Base-by-base conservation (phyloP, 2,329 filamentous ascomycete species). In the Pyricularia sp. region DNA sequence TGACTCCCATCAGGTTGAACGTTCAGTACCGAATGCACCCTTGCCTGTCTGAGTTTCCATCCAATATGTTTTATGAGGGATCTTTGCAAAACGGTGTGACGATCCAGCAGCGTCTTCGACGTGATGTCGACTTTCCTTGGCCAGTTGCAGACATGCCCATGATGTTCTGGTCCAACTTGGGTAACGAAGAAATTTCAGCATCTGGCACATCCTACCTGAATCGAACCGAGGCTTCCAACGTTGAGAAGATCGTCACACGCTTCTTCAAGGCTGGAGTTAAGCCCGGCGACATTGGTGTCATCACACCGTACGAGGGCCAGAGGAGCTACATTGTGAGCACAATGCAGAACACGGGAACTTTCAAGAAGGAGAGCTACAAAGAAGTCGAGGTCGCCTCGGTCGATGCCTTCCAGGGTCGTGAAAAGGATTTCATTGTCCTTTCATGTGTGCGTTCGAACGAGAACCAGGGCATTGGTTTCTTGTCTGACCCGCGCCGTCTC, bases 91-190 rank as follows among this genome's bases (percentile, higher is more conserved):
- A 99, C 74, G 95, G 95, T 76, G 92, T 99, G 65, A 97, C 94
- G 0, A 92, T 92, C 77, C 90, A 92, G 73, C 91, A 97, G 76
- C 90, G 95, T 70, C 85, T 98, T 72, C 90, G 94, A 71, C 91
- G 91, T 72, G 94, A 99, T 74, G 93, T 99, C 31, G 95, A 99
- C 79, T 99, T 99, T 78, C 95, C 95, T 14, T 99, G 95, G 95
- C 95, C 95, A 2, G 92, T 97, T 33, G 88, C 85, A 25, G 94
- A 98, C 77, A 93, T 90, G 73, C 95, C 95, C 3, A 99, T 99
- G 95, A 98, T 98, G 95, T 99, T 99, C 82, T 99, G 95, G 95
- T 97, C 93, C 30, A 99, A 99, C 77, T 83, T 97, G 69, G 95
- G 95, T 70, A 97, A 96, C 70, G 95, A 99, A 79, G 95, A 99